Evolutionary conservation across 495 filamentous ascomycete species (phyloP).

Genomic region (Penicillium coprophilum): DNA sequence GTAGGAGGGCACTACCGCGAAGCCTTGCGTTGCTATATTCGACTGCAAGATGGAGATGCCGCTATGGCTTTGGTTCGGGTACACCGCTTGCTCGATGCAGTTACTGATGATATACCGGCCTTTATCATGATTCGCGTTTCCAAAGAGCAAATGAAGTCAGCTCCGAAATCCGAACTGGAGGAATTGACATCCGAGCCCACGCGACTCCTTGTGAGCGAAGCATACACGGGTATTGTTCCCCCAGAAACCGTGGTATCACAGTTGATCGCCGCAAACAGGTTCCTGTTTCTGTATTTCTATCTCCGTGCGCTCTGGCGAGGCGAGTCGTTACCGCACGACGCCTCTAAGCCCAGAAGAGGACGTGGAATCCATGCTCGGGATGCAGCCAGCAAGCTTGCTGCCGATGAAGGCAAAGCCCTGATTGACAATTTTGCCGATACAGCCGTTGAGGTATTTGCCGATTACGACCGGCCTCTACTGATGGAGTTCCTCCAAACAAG

Average conservation of each 20-base stretch:
- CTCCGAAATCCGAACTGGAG: slow-evolving; percentile 69
- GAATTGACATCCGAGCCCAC: slow-evolving; percentile 77
- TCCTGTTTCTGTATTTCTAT: slow-evolving; percentile 89
- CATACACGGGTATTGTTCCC: slow-evolving; percentile 79
- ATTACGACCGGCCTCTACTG: slow-evolving; percentile 73
- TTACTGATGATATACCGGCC: slow-evolving; percentile 83
- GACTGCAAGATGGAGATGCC: slow-evolving; percentile 84
- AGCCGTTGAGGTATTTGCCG: slow-evolving; percentile 79
- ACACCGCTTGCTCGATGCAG: slow-evolving; percentile 78
- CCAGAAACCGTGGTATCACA: slow-evolving; percentile 76
- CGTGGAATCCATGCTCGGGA: slow-evolving; percentile 40
- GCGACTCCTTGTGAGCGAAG: slow-evolving; percentile 83
- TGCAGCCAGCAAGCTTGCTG: slow-evolving; percentile 47
- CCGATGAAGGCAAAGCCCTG: slow-evolving; percentile 67
- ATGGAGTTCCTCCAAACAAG: slow-evolving; percentile 86
- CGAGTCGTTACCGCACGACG: slow-evolving; percentile 49
- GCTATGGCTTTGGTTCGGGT: slow-evolving; percentile 82
- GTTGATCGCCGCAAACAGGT: slow-evolving; percentile 52
- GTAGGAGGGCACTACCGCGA: slow-evolving; percentile 75
- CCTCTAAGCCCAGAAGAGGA: slow-evolving; percentile 40
- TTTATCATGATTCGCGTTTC: slow-evolving; percentile 85
- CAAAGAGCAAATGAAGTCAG: slow-evolving; percentile 64
- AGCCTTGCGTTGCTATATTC: slow-evolving; percentile 85
- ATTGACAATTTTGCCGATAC: slow-evolving; percentile 84
- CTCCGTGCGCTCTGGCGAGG: slow-evolving; percentile 81